These are phyloP conservation scores for Acacia acuminata DNA, from an alignment of 306 rosid genomes.

Conservation along the genomic window DNA sequence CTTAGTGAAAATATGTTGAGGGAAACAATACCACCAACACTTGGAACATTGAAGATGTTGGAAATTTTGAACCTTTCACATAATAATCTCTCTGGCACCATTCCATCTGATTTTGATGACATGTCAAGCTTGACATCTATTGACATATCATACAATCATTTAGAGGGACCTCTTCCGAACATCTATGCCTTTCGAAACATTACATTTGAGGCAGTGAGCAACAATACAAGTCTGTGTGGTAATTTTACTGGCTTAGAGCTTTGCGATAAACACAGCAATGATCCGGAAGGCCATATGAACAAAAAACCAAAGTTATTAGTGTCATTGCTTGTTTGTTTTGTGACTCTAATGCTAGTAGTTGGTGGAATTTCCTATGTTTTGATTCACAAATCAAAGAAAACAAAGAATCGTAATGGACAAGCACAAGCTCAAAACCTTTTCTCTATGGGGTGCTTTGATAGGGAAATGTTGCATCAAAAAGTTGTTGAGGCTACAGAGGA, in stretches of 20 bases:
- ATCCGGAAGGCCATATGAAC: not conserved
- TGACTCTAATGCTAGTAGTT: not conserved
- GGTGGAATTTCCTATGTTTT: not conserved
- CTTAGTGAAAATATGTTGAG: conserved; percentile 18
- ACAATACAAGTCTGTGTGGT: conserved; percentile 13
- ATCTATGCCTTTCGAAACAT: not conserved
- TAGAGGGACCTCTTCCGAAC: conserved; percentile 14
- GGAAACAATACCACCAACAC: conserved; percentile 19
- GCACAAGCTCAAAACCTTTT: not conserved
- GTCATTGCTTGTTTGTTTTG: not conserved
- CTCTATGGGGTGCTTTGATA: conserved; percentile 28
- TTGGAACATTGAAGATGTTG: conserved; percentile 24
- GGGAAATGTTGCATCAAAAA: conserved; percentile 15
- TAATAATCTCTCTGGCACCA: conserved; percentile 31
- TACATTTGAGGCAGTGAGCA: not conserved
- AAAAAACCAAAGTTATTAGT: not conserved
- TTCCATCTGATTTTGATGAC: conserved; percentile 25
- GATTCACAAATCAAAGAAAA: not conserved
- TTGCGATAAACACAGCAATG: not conserved
- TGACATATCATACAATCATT: conserved; percentile 31
- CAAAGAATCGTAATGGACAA: not conserved
- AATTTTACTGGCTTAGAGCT: not conserved
- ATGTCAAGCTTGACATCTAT: conserved; percentile 36
- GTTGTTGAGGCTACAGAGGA: not conserved
- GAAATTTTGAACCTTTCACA: not conserved